Conservation (phyloP, 768 basidiomycete species). For the Imleria badia region DNA sequence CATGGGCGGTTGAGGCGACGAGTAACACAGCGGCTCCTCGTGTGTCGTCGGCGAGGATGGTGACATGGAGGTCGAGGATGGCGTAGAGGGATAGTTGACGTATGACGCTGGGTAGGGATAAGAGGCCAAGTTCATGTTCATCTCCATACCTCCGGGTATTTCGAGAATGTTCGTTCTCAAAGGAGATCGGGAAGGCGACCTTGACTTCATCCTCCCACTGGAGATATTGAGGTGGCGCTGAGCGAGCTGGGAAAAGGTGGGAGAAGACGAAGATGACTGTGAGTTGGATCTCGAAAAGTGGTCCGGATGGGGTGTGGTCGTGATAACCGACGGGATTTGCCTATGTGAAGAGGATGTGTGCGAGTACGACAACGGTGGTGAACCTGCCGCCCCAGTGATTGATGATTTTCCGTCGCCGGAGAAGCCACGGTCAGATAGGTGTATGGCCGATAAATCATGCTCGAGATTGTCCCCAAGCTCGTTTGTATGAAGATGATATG, state of each 20-base stretch:
- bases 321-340: slow-evolving; percentile 51
- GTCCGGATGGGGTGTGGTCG: slow-evolving; percentile 38
- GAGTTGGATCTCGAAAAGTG: slow-evolving; percentile 16
- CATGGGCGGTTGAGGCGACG: slow-evolving; percentile 18
- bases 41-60: slow-evolving; percentile 39
- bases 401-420: slow-evolving; percentile 5
- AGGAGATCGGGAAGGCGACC: slow-evolving; percentile 34
- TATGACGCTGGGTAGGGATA: slow-evolving; percentile 34
- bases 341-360: slow-evolving; percentile 37
- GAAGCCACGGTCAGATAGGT: slow-evolving; percentile 16
- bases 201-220: slow-evolving; percentile 28
- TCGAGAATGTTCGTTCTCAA: slow-evolving; percentile 21
- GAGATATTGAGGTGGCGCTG: slow-evolving; percentile 25
- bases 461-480: slow-evolving; percentile 17
- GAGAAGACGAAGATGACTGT: slow-evolving; percentile 6
- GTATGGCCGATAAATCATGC: slow-evolving; percentile 21
- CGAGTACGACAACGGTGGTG: slow-evolving; percentile 17
- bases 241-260: slow-evolving; percentile 23
- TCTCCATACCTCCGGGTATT: slow-evolving; percentile 14
- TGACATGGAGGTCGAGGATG: slow-evolving; percentile 56
- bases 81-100: slow-evolving; percentile 54
- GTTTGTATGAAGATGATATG: slow-evolving; percentile 28
- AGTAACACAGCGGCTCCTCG: slow-evolving; percentile 19
- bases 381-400: slow-evolving; percentile 1
- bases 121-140: slow-evolving; percentile 8